Percentiles rank a stretch among this genome's conserved stretches.
phyloP scores from a whole-genome alignment of 2,329 filamentous ascomycete genomes.

The Tolypocladium guangdongense region DNA sequence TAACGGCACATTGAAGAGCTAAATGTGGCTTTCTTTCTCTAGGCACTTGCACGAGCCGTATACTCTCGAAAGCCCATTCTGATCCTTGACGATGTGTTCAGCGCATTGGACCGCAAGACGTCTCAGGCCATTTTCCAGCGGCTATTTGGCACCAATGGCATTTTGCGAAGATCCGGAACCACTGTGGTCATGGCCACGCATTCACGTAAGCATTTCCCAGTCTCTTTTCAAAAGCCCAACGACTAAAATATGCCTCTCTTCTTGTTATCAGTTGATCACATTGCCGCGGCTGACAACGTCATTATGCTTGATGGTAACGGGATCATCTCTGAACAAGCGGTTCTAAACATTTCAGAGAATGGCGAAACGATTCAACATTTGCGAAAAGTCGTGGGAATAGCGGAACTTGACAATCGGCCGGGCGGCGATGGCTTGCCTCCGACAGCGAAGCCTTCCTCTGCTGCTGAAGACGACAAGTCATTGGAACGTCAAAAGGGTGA shows the following conservation, averaged over 20 bases:
- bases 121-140: slow-evolving; percentile 1
- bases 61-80: slow-evolving; percentile 1
- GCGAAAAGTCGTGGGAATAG: neutral
- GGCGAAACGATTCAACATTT: neutral
- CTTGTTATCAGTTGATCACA: neutral
- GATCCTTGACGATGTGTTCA: slow-evolving; percentile 3
- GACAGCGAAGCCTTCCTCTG: neutral
- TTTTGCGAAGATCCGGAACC: neutral
- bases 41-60: slow-evolving; percentile 3
- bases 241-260: neutral
- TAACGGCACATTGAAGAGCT: neutral
- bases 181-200: slow-evolving; percentile 5
- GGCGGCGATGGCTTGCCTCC: neutral
- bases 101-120: slow-evolving; percentile 2
- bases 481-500: slow-evolving; percentile 1
- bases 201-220: neutral
- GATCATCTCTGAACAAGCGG: neutral
- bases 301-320: neutral
- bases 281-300: neutral
- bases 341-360: neutral
- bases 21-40: neutral
- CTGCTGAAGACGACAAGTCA: neutral
- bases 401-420: neutral
- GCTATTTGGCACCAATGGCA: slow-evolving; percentile 1
- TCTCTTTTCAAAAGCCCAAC: neutral